Evolutionary conservation across 768 basidiomycete species (phyloP), one percentile per base, ranked within the genome.

Genomic region (Lactifluus echinatus): DNA sequence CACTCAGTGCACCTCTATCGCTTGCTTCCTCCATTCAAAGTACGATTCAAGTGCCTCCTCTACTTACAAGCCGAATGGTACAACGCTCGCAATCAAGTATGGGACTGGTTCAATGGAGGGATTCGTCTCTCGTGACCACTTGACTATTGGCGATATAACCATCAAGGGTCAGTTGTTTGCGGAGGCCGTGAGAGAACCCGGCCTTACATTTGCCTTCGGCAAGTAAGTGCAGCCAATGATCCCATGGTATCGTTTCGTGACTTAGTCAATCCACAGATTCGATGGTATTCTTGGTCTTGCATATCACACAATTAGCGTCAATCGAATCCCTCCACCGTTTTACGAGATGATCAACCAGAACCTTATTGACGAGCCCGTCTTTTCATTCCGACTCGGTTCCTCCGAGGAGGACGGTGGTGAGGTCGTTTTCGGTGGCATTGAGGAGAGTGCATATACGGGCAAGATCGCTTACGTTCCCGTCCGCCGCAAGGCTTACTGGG

Each of bases 81-180:
- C 89, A 46, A 75, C 79, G 5, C 98, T 99, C 66, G 80, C 84
- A 42, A 99, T 98, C 63, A 87, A 83, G 61, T 98, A 98, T 68
- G 96, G 96, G 14, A 88, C 92, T 29, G 96, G 96, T 24, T 93
- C 93, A 2, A 92, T 99, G 84, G 86, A 96, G 69, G 96, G 96
- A 55, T 93, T 88, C 68, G 87, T 98, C 53, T 97, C 93, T 11
- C 83, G 82, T 57, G 96, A 99, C 65, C 68, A 67, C 3, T 72
- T 98, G 49, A 69, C 70, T 8, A 93, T 99, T 58, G 93, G 92
- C 37, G 96, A 96, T 69, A 69, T 99, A 45, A 70, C 70, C 26
- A 79, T 99, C 70, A 76, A 74, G 65, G 60, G 72, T 12, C 89
- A 90, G 69, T 86, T 93, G 67, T 99, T 99, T 65, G 95, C 93